A percentile compares a stretch with the other conserved stretches of the same genome.
Conservation (phyloP, 2,329 filamentous ascomycete species). For the Elsinoe batatas region DNA sequence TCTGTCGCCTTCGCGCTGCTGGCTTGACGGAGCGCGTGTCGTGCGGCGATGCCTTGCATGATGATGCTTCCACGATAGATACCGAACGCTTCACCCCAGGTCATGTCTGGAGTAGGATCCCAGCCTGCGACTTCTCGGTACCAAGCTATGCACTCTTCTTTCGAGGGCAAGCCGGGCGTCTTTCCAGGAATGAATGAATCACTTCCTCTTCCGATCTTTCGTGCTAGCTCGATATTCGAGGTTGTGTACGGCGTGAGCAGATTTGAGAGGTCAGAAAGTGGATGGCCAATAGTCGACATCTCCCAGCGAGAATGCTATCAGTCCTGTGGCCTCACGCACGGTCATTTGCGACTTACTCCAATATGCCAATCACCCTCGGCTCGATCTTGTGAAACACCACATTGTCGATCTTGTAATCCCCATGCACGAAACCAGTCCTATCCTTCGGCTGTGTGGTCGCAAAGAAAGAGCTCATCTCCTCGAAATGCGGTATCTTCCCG, state of each 20-base stretch:
- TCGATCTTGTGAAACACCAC: constrained; percentile 73
- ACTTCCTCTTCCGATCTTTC: constrained; percentile 32
- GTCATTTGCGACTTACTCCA: constrained; percentile 45
- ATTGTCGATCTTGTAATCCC: constrained; percentile 78
- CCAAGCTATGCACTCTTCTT: constrained; percentile 52
- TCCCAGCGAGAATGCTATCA: constrained; percentile 53
- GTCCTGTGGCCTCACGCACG: neutral
- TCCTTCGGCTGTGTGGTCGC: constrained; percentile 62
- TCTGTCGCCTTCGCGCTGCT: constrained; percentile 72
- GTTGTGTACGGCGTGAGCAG: constrained; percentile 45
- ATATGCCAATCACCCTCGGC: constrained; percentile 77
- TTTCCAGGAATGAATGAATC: constrained; percentile 50
- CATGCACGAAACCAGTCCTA: constrained; percentile 71
- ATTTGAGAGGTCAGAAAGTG: constrained; percentile 82
- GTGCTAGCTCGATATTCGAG: constrained; percentile 29
- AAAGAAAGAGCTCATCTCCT: constrained; percentile 73
- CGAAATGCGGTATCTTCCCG: constrained; percentile 73
- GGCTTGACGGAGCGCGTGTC: constrained; percentile 71
- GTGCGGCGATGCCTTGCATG: constrained; percentile 85
- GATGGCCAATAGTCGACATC: constrained; percentile 96
- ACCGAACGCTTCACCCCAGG: constrained; percentile 56
- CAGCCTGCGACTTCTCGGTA: constrained; percentile 61
- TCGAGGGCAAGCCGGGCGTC: constrained; percentile 56
- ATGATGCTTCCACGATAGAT: constrained; percentile 51
- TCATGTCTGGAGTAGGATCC: constrained; percentile 52